phyloP scores from a whole-genome alignment of 805 yeast genomes.

The Lipomyces anomalus region DNA sequence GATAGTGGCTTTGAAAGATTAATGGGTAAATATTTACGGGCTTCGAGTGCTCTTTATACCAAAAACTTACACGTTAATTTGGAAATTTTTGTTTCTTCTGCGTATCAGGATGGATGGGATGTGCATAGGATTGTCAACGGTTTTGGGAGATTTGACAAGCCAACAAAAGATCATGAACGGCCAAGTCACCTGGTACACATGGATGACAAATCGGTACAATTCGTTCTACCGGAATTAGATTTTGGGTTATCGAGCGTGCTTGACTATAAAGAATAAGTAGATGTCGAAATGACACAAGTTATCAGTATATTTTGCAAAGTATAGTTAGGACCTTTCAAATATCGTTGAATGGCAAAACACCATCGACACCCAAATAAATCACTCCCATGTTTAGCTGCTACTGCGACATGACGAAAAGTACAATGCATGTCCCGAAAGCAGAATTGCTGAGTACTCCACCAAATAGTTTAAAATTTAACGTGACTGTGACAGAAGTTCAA shows the following conservation, averaged over 20 bases:
- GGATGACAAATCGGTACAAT: background rate
- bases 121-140: slow-evolving; percentile 4
- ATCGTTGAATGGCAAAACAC: too few species aligned
- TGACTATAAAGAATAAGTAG: background rate
- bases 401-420: too few species aligned
- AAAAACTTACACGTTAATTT: slow-evolving; percentile 1
- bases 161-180: background rate
- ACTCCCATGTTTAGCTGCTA: too few species aligned
- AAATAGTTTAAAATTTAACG: too few species aligned
- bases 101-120: slow-evolving; percentile 17
- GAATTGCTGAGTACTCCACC: too few species aligned
- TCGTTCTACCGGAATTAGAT: background rate
- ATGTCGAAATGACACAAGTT: too few species aligned
- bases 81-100: slow-evolving; percentile 6
- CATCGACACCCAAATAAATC: too few species aligned
- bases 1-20: slow-evolving; percentile 15
- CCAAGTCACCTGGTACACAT: background rate
- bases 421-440: too few species aligned
- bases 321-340: too few species aligned
- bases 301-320: too few species aligned
- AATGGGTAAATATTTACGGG: slow-evolving; percentile 9
- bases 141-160: background rate
- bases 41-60: background rate
- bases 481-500: too few species aligned
- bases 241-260: background rate